Percentiles rank a stretch among this genome's conserved stretches.
Conservation (phyloP, 2,329 filamentous ascomycete species). For the Pseudocercospora vitis region DNA sequence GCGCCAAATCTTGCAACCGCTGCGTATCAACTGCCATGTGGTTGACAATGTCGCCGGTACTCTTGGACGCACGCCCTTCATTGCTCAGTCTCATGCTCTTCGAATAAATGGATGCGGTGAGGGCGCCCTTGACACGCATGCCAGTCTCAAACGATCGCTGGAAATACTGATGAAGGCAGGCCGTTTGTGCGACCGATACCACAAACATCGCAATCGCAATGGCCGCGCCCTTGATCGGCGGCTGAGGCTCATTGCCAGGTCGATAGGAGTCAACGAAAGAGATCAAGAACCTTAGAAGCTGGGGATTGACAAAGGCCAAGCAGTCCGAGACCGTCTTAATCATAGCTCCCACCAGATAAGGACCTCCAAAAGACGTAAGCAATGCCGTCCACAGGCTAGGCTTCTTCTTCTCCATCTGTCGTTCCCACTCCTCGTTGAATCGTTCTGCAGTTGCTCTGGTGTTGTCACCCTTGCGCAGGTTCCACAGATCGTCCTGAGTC, state of each 20-base stretch:
- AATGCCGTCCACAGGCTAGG: conserved; percentile 87
- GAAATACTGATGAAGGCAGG: conserved; percentile 95
- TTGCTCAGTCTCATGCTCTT: conserved; percentile 90
- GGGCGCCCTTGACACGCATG: conserved; percentile 90
- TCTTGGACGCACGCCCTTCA: conserved; percentile 83
- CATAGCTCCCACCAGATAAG: conserved; percentile 75
- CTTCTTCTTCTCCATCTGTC: conserved; percentile 67
- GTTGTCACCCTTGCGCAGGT: conserved; percentile 74
- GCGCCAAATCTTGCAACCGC: conserved; percentile 87
- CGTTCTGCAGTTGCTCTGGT: conserved; percentile 69
- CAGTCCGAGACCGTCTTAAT: conserved; percentile 90
- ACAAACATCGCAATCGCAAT: conserved; percentile 92
- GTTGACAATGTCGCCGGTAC: conserved; percentile 97
- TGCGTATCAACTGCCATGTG: conserved; percentile 99
- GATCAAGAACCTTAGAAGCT: conserved; percentile 82
- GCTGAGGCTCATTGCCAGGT: conserved; percentile 62
- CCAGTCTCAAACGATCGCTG: conserved; percentile 91
- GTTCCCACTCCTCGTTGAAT: conserved; percentile 74
- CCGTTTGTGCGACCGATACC: conserved; percentile 81
- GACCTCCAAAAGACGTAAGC: conserved; percentile 78
- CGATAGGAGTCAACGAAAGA: conserved; percentile 77
- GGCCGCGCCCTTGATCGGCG: conserved; percentile 77
- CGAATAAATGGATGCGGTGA: conserved; percentile 87
- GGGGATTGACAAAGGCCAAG: conserved; percentile 85
- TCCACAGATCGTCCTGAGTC: conserved; percentile 95